Evolutionary conservation across 805 yeast genomes (phyloP).

Genomic region (Nakazawaea anatomiae): DNA sequence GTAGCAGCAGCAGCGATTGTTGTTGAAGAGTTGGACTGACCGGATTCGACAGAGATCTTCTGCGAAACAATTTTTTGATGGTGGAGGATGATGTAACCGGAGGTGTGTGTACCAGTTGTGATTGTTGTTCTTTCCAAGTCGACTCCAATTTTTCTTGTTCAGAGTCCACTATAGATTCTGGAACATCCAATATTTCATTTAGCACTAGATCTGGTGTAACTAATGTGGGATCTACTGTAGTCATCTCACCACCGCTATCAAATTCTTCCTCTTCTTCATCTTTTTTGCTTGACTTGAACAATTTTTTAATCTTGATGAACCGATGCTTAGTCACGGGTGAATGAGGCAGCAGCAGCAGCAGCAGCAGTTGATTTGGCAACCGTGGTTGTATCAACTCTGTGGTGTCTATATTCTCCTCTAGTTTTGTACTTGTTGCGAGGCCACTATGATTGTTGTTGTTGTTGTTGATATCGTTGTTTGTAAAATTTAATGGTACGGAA

Average conservation of each 20-base stretch:
- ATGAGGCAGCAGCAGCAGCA: not conserved
- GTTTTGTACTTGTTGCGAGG: no score
- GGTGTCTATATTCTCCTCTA: not conserved
- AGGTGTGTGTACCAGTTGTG: not conserved
- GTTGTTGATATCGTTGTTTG: no score
- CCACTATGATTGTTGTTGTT: no score
- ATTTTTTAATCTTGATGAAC: conserved; percentile 23
- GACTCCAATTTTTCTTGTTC: conserved; percentile 8
- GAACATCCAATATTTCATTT: conserved; percentile 8
- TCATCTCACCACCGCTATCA: not conserved
- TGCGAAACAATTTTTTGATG: conserved; percentile 15
- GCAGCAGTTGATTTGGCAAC: not conserved
- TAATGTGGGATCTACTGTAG: not conserved
- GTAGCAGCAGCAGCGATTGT: not conserved
- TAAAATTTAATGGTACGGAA: not conserved
- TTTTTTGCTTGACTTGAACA: conserved; percentile 21
- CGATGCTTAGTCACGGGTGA: conserved; percentile 18
- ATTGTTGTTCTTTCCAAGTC: not conserved
- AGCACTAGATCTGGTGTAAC: not conserved
- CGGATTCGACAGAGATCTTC: conserved; percentile 17
- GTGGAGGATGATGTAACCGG: conserved; percentile 1
- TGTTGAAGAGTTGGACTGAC: conserved; percentile 7
- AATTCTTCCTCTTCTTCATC: conserved; percentile 8
- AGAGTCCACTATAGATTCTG: conserved; percentile 5
- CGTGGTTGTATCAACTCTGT: not conserved